Conservation (phyloP, 192 early-diverging fungal species). For the Podila epigama region DNA sequence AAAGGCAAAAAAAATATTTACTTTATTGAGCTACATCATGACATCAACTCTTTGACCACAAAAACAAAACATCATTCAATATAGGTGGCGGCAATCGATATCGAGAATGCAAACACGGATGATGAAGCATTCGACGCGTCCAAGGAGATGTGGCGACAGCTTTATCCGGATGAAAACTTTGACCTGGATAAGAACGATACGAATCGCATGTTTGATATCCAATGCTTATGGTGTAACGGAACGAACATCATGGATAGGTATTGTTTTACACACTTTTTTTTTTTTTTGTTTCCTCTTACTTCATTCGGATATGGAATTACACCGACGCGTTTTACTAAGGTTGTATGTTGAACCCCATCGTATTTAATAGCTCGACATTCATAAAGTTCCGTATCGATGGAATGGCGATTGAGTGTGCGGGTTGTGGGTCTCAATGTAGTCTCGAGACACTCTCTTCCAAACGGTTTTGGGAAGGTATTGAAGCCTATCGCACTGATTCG, state of each 20-base stretch:
- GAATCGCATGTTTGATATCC: constrained; percentile 37
- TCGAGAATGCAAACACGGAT: constrained; percentile 41
- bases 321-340: background rate
- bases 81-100: constrained; percentile 49
- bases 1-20: too few relatives aligned
- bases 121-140: constrained; percentile 35
- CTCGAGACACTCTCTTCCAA: constrained; percentile 45
- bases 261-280: background rate
- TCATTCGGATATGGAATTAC: background rate
- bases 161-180: constrained; percentile 29
- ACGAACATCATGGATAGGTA: constrained; percentile 45
- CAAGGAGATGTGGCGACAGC: constrained; percentile 48
- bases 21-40: background rate
- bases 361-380: constrained; percentile 18
- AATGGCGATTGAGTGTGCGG: constrained; percentile 43
- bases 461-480: constrained; percentile 44
- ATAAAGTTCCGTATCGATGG: constrained; percentile 49
- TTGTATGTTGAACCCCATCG: background rate
- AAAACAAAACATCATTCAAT: background rate
- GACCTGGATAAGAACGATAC: constrained; percentile 40
- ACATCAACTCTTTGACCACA: background rate
- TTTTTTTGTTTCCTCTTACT: background rate
- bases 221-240: constrained; percentile 41
- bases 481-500: constrained; percentile 29
- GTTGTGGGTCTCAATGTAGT: constrained; percentile 46